Evolutionary conservation across 495 filamentous ascomycete species (phyloP), one percentile per base, ranked within the genome.

Genomic region (Neurospora sp.): DNA sequence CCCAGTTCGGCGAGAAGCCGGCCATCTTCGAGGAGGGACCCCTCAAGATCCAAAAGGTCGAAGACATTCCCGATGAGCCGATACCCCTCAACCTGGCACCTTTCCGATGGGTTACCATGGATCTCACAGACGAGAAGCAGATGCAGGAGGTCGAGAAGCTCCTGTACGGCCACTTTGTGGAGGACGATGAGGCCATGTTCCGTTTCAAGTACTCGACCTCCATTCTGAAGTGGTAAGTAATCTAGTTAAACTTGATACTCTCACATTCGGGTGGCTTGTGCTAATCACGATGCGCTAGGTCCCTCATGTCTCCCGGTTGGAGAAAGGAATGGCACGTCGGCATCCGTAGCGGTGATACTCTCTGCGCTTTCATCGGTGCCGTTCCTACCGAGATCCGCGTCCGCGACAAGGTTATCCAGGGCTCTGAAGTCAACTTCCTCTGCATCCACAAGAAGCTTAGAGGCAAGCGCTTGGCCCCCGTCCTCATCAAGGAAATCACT

Each of bases 361-460:
- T 99, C 18, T 93, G 97, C 72, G 96, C 94, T 69, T 98, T 97
- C 80, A 98, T 99, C 73, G 95, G 92, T 59, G 96, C 93, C 75
- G 91, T 97, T 9, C 96, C 96, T 2, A 89, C 93, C 59, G 86
- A 89, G 69, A 82, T 98, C 38, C 92, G 92, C 69, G 91, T 98
- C 27, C 92, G 94, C 38, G 85, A 90, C 69, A 92, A 92, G 69
- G 82, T 86, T 69, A 81, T 98, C 76, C 89, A 90, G 71, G 90
- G 90, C 72, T 94, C 92, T 40, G 96, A 99, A 80, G 94, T 98
- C 83, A 98, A 99, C 84, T 98, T 97, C 85, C 91, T 99, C 71
- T 96, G 93, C 80, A 89, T 98, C 75, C 96, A 98, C 86, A 98
- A 97, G 86, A 98, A 98, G 82, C 89, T 99, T 10, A 92, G 96